Conservation (phyloP, 192 early-diverging fungal genomes). For the Rhizoclosmatium sp. region DNA sequence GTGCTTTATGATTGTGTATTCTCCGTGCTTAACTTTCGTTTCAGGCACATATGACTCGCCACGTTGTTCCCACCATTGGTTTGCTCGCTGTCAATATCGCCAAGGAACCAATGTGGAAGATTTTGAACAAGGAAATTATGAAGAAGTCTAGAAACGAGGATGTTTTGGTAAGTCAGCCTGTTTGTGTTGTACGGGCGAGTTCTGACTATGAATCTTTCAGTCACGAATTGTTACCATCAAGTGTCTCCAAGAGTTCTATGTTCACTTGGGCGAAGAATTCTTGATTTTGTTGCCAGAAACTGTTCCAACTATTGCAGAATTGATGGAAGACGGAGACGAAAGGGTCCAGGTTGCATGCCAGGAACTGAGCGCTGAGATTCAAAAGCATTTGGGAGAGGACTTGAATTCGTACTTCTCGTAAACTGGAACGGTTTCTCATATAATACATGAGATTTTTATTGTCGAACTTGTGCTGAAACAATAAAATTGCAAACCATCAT, state of each 20-base stretch:
- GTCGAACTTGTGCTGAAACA: no score
- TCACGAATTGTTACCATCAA: conserved; percentile 74
- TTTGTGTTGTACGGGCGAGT: background rate
- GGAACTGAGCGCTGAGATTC: conserved; percentile 85
- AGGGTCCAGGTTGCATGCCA: conserved; percentile 84
- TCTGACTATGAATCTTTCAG: background rate
- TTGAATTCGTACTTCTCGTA: conserved; percentile 39
- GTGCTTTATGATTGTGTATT: no score
- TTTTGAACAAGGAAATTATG: conserved; percentile 83
- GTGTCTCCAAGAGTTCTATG: conserved; percentile 82
- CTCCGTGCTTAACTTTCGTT: no score
- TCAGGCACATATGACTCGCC: conserved; percentile 37
- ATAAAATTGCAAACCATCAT: no score
- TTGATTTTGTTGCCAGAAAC: conserved; percentile 91
- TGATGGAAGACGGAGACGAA: conserved; percentile 91
- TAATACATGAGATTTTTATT: no score
- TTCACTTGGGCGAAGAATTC: conserved; percentile 91
- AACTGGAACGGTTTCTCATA: no score
- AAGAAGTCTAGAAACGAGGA: conserved; percentile 78
- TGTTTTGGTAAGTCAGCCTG: conserved; percentile 53
- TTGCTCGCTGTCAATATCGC: conserved; percentile 81
- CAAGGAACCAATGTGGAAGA: conserved; percentile 87
- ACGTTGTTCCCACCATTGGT: conserved; percentile 71
- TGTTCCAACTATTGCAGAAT: conserved; percentile 91
- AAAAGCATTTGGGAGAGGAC: conserved; percentile 87